Evolutionary conservation across 2,329 filamentous ascomycete genomes (phyloP).

Genomic region (Plectosphaerella plurivora): DNA sequence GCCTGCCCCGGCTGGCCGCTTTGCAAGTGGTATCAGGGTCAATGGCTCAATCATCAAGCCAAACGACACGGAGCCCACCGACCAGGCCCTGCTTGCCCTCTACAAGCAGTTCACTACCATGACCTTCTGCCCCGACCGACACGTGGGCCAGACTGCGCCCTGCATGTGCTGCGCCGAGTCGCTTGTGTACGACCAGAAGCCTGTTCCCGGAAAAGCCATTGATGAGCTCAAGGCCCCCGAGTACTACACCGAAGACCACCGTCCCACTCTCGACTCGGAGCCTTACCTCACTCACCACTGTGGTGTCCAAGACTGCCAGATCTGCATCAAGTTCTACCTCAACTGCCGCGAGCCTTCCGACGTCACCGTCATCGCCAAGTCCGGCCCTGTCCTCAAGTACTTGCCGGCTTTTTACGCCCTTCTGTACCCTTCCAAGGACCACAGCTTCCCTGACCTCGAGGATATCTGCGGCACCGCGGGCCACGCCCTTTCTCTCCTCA

Average conservation of each 20-base stretch:
- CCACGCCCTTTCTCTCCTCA: neutral
- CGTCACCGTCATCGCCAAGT: neutral
- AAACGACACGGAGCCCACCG: too few species aligned
- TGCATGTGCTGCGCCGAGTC: too few species aligned
- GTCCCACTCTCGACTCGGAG: neutral
- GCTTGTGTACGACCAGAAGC: too few species aligned
- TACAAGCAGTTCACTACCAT: too few species aligned
- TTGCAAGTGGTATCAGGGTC: too few species aligned
- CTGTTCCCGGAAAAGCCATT: too few species aligned
- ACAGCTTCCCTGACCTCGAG: neutral
- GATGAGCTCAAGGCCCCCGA: too few species aligned
- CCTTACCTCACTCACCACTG: neutral
- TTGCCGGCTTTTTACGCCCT: neutral
- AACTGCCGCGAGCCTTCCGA: neutral
- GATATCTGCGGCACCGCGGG: neutral
- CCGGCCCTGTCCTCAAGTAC: slow-evolving; percentile 1
- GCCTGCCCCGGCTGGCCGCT: too few species aligned
- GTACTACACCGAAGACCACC: neutral
- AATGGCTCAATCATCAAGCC: too few species aligned
- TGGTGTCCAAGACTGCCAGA: neutral
- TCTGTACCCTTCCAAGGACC: neutral
- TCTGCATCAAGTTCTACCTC: neutral
- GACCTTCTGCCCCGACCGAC: too few species aligned
- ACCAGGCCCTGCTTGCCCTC: too few species aligned
- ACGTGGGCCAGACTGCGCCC: too few species aligned